Conservation (phyloP, 208 protist species). For the Acanthamoeba comandoni region DNA sequence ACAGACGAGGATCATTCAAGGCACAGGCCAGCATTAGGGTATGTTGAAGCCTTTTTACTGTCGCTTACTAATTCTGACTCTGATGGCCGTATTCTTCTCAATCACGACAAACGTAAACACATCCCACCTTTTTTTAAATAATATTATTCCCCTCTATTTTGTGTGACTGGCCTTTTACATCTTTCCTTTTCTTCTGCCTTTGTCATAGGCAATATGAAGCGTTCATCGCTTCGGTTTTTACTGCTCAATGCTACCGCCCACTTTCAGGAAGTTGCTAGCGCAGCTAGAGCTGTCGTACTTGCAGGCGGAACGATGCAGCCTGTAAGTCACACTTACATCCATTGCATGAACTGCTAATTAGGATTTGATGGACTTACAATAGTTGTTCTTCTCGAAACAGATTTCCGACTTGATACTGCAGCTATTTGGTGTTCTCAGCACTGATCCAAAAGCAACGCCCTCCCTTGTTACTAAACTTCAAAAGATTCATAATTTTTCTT, state of each 20-base stretch:
- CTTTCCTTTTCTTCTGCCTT: background rate
- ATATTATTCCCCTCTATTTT: too few relatives aligned
- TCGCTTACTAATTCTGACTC: constrained; percentile 73
- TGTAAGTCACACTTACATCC: constrained; percentile 30
- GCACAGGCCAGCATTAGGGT: constrained; percentile 58
- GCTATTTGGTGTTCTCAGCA: constrained; percentile 50
- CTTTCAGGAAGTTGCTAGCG: constrained; percentile 88
- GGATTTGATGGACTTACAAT: too few relatives aligned
- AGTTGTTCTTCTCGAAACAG: too few relatives aligned
- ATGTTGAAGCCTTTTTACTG: constrained; percentile 57
- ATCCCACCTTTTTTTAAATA: constrained; percentile 35
- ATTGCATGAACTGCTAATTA: too few relatives aligned
- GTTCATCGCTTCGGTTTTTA: constrained; percentile 81
- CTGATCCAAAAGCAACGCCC: background rate
- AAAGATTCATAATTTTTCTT: constrained; percentile 73
- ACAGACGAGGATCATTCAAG: too few relatives aligned
- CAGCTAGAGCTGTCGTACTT: constrained; percentile 82
- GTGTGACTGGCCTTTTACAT: background rate
- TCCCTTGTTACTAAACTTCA: too few relatives aligned
- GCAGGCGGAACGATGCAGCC: constrained; percentile 81
- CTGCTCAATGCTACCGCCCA: constrained; percentile 86
- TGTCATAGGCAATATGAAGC: constrained; percentile 10
- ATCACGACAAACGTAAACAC: constrained; percentile 28
- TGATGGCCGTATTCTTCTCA: constrained; percentile 77
- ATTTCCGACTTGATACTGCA: constrained; percentile 74